Base-by-base conservation (phyloP, 495 filamentous ascomycete species). In the Pseudoneurospora amorphoporcata region DNA sequence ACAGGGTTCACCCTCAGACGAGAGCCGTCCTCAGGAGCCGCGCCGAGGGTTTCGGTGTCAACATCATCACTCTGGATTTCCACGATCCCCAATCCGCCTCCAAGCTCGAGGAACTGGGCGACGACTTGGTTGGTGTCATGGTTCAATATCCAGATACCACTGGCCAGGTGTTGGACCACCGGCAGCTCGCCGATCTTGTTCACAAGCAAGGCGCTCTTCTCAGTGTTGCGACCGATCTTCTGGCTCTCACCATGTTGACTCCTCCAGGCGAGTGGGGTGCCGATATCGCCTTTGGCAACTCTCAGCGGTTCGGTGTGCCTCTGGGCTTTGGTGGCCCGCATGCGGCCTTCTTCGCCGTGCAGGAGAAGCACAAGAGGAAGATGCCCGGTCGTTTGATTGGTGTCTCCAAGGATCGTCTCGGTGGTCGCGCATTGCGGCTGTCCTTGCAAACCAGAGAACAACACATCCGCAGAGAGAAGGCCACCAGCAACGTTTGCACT, bases 401-500 rank as follows among this genome's bases (percentile, higher is more conserved):
- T 74, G 89, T 98, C 1, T 97, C 95, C 45, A 97, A 96, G 82
- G 95, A 99, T 77, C 86, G 95, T 71, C 83, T 94, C 8, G 95
- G 95, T 8, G 88, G 92, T 74, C 88, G 87, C 16, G 95, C 95
- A n/a, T 90, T 95, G 75, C 85, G 95, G 78, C 83, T 99, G 77
- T 92, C 95, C 32, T 83, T 99, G 61, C 95, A 99, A 83, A 99
- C 95, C 14, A 85, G 95, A 78, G 95, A 99, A 83, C 95, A 99
- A 82, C 95, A 99, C 79, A 99, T 99, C 80, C 87, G 95, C 76
- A 88, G 95, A 77, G 95, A 99, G 82, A 99, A 99, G 87, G 95
- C 95, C 2, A 99, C 95, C 7, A 97, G 94, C 85, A 99, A 99
- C 81, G 97, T 99, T 72, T 99, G 95, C 82, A 99, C 95, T 29